Evolutionary conservation across 192 early-diverging fungal genomes (phyloP).

Genomic region (Irineochytrium annulatum): DNA sequence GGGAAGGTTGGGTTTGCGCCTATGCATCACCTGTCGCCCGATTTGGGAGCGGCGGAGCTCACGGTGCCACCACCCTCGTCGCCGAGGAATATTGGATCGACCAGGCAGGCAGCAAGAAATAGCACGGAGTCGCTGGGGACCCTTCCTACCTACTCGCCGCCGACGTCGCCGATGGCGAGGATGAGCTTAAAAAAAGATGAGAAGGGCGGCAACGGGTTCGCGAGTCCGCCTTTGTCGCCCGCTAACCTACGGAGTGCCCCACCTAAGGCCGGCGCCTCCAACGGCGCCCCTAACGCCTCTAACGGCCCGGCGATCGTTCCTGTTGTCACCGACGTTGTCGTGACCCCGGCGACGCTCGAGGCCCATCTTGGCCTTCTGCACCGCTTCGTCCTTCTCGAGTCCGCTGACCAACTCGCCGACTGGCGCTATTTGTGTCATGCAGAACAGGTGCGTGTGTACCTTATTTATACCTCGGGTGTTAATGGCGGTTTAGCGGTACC

Average conservation of each 20-base stretch:
- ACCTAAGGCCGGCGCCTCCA: not conserved
- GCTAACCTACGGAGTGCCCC: not conserved
- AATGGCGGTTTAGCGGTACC: no score
- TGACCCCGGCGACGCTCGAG: not conserved
- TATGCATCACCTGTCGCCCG: not conserved
- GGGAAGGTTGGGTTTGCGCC: not conserved
- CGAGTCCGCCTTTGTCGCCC: not conserved
- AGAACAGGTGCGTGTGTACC: no score
- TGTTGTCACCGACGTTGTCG: conserved; percentile 10
- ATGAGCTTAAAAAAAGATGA: not conserved
- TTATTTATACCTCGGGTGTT: no score
- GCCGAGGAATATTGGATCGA: no score
- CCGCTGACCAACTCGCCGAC: conserved; percentile 34
- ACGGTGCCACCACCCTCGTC: not conserved
- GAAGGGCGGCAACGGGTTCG: not conserved
- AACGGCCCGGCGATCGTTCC: not conserved
- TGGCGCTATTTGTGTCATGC: conserved; percentile 47
- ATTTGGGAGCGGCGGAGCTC: not conserved
- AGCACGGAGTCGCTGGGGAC: not conserved
- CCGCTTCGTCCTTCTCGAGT: conserved; percentile 26
- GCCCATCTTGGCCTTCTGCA: conserved; percentile 35
- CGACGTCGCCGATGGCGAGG: not conserved
- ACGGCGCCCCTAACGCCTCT: not conserved
- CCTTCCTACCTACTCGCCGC: not conserved
- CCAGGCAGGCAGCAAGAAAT: no score